phyloP scores from a whole-genome alignment of 2,329 filamentous ascomycete species.

The Myriosclerotinia duriaeana region DNA sequence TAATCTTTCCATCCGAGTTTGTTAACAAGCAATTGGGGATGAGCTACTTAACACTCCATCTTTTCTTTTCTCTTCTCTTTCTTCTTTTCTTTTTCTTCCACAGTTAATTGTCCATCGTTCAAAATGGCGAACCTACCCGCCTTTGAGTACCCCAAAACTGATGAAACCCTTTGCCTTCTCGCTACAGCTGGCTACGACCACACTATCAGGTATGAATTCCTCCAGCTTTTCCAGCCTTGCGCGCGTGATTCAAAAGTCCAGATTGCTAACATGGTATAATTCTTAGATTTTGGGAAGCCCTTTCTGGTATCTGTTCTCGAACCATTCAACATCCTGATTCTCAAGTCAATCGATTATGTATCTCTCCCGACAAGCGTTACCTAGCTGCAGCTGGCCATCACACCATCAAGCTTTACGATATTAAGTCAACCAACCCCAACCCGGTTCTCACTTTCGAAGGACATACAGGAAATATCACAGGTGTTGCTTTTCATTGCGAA shows the following conservation, averaged over 20 bases:
- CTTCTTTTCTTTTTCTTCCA: neutral
- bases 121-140: constrained; percentile 4
- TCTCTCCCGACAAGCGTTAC: constrained; percentile 96
- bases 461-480: constrained; percentile 93
- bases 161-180: constrained; percentile 30
- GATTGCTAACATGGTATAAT: constrained; percentile 20
- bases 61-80: too few species aligned
- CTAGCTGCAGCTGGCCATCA: constrained; percentile 73
- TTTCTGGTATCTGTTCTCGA: constrained; percentile 95
- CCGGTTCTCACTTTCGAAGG: constrained; percentile 92
- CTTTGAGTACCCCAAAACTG: constrained; percentile 29
- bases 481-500: constrained; percentile 96
- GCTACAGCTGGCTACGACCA: constrained; percentile 68
- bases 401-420: constrained; percentile 96
- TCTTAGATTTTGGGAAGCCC: constrained; percentile 90
- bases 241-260: neutral
- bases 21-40: neutral
- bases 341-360: constrained; percentile 96
- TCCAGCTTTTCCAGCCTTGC: neutral
- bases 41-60: too few species aligned
- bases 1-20: neutral
- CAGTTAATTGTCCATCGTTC: neutral
- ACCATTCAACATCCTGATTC: constrained; percentile 98
- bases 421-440: constrained; percentile 96
- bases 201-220: constrained; percentile 61